phyloP scores from a whole-genome alignment of 768 basidiomycete species.

The Cyathus striatus region DNA sequence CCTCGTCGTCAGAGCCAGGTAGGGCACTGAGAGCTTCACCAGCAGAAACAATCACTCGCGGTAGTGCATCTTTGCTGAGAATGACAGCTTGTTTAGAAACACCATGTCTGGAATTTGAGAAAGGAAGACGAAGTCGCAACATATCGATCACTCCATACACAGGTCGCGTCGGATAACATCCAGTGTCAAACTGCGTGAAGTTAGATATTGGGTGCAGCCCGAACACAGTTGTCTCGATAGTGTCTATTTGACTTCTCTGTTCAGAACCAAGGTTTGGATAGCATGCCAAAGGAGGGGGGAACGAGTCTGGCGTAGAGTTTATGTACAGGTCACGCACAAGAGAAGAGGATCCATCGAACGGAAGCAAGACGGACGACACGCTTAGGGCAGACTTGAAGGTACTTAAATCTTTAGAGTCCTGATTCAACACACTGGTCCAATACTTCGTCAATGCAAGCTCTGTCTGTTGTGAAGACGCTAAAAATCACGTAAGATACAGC shows the following conservation, averaged over 20 bases:
- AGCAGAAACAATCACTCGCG: conserved; percentile 48
- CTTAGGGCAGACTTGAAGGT: conserved; percentile 43
- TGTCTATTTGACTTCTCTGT: conserved; percentile 35
- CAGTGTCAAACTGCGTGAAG: conserved; percentile 34
- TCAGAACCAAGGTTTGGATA: conserved; percentile 44
- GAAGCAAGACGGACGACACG: conserved; percentile 45
- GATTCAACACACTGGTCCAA: conserved; percentile 50
- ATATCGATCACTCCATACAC: conserved; percentile 62
- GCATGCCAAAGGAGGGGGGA: conserved; percentile 59
- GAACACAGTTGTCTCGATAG: conserved; percentile 48
- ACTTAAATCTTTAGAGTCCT: conserved; percentile 33
- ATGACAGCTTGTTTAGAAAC: conserved; percentile 45
- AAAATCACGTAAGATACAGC: conserved; percentile 1
- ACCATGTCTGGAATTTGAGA: conserved; percentile 35
- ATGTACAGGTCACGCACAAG: conserved; percentile 35
- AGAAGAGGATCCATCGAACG: conserved; percentile 48
- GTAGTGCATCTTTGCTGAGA: conserved; percentile 34
- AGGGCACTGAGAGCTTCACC: conserved; percentile 46
- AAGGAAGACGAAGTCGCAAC: conserved; percentile 54
- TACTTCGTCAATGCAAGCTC: conserved; percentile 41
- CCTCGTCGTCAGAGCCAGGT: conserved; percentile 26
- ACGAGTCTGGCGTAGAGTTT: conserved; percentile 32
- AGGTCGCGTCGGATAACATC: conserved; percentile 53
- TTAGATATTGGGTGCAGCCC: conserved; percentile 30
- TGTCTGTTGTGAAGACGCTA: conserved; percentile 57